Evolutionary conservation across 1,139 yeast species (phyloP), one percentile per base, ranked within the genome.

Genomic region (Yamadazyma friedrichii): DNA sequence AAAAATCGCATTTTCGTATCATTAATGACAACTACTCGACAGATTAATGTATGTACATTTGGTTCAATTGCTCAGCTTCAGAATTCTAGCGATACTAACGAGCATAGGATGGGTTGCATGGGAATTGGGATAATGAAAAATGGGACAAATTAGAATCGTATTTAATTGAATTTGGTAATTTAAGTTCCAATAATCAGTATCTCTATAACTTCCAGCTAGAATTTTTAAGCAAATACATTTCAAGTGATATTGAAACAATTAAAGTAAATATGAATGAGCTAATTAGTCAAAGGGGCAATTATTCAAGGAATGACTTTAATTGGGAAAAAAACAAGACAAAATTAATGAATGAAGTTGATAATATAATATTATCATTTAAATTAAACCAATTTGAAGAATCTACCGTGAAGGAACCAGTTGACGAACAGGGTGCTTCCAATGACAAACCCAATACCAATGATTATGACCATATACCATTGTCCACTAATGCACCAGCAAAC

Each of bases 261-360:
- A 41, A 40, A 30, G n/a, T 10, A 2, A 39, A 50, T 28, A 42
- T 49, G 41, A 37, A 32, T 10, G 42, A 49, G 24, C 29, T 50
- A 15, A 35, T 35, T 1, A 31, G 36, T 6, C 37, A 37, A 22
- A 40, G 42, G 38, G 38, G 45, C 11, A 32, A 33, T 8, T 40
- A 38, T 16, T 40, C 51, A 6, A 33, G 39, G 2, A 47, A 47
- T 15, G 43, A 49, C 16, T 44, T 43, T 33, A 44, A 46, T 33
- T 56, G 59, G 61, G 55, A 49, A 31, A 45, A 45, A 13, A 52
- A 46, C 25, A 49, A 45, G 25, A 47, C 46, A 15, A 46, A 50
- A 13, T 35, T 54, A 11, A 52, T 48, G 47, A 45, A 46, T 37
- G 64, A 61, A 36, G 61, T 58, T 2, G 49, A 44, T 17, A 47